These are phyloP conservation scores for Polytolypa hystricis DNA, from an alignment of 2,329 filamentous ascomycete species.

Conservation along the genomic window DNA sequence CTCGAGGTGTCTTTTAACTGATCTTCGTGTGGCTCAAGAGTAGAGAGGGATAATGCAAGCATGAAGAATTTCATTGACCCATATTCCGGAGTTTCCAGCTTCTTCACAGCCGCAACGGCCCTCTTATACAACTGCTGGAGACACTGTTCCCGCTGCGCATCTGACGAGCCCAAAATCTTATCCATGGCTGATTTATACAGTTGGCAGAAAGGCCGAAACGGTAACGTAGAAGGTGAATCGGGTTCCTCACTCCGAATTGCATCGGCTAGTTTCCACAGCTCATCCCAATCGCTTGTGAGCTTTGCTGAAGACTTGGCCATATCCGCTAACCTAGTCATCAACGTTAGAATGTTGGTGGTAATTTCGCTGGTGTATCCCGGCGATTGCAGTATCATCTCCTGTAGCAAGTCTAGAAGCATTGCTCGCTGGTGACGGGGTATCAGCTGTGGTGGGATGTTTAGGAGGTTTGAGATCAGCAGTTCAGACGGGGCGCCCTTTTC, in stretches of 20 bases:
- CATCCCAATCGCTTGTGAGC: constrained; percentile 26
- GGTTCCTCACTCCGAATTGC: constrained; percentile 22
- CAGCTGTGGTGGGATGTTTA: constrained; percentile 26
- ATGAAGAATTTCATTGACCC: constrained; percentile 28
- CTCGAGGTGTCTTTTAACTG: constrained; percentile 21
- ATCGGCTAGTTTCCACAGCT: constrained; percentile 26
- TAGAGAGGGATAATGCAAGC: constrained; percentile 23
- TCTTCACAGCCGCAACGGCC: constrained; percentile 20
- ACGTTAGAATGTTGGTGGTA: constrained; percentile 20
- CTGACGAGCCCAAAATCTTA: constrained; percentile 24
- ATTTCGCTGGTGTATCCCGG: constrained; percentile 17
- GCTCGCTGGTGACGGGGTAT: constrained; percentile 28
- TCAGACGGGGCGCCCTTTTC: constrained; percentile 18
- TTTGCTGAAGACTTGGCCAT: constrained; percentile 28
- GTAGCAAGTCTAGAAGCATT: constrained; percentile 23
- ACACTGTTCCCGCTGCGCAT: constrained; percentile 23
- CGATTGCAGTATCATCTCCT: constrained; percentile 20
- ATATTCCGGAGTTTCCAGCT: constrained; percentile 21
- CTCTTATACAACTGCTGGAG: constrained; percentile 26
- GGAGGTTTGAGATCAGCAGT: constrained; percentile 25
- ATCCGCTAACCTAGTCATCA: constrained; percentile 31
- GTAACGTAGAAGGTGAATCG: constrained; percentile 15
- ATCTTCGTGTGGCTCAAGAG: constrained; percentile 23
- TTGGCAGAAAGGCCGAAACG: constrained; percentile 21
- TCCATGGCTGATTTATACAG: constrained; percentile 25